Base-by-base conservation (phyloP, 495 filamentous ascomycete genomes). In the Glonium stellatum region DNA sequence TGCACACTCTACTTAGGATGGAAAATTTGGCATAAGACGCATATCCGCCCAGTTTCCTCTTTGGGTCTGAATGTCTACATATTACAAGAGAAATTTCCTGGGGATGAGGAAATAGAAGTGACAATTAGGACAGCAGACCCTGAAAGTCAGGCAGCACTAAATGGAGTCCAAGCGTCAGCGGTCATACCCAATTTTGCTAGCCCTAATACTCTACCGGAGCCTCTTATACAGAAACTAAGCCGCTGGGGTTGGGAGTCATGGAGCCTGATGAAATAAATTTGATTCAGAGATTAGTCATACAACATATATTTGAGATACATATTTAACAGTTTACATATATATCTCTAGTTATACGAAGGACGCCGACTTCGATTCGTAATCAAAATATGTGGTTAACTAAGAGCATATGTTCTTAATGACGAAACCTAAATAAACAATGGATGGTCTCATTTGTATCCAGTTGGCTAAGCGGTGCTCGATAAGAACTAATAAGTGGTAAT, bases 1-100 rank as follows among this genome's bases (percentile, higher is more conserved):
- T 51, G 21, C 13, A 27, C 19, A 12, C 19, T 51, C 18, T 51
- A 51, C 25, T 23, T 25, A 1, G 48, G 48, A 27, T 51, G 48
- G 48, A 51, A 51, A 31, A 12, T 51, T 9, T 51, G 48, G 48
- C 48, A 51, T 51, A 31, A 23, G 25, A 51, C 48, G 19, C 21
- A 23, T 8, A 15, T 51, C 48, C 48, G 48, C 3, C 48, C 48
- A 18, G 25, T 51, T 8, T 23, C 48, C 5, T 23, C 48, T 31
- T 22, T 51, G 0, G 48, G 48, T 15, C 18, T 51, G 0, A 18
- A 23, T 15, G 4, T 51, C 13, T 51, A 51, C 23, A 31, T 51
- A 15, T 25, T 51, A 23, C 48, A 51, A 27, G 48, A 51, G 8
- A 51, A 15, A 9, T 51, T 51, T 15, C 48, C 48, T 6, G 48